phyloP scores from a whole-genome alignment of 2,329 filamentous ascomycete genomes.

The Alternaria atra region DNA sequence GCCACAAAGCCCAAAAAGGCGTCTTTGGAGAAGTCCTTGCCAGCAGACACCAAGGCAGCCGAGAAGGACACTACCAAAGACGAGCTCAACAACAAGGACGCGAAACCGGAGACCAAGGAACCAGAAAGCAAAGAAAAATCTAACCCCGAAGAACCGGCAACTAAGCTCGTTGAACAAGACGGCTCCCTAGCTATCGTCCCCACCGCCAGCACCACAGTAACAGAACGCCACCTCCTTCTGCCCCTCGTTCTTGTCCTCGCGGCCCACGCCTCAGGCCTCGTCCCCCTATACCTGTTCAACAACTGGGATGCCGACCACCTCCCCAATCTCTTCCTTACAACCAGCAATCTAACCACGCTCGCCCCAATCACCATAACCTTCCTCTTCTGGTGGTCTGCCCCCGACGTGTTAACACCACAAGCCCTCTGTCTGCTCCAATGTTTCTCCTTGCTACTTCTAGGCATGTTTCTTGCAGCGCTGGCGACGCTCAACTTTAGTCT shows the following conservation, averaged over 20 bases:
- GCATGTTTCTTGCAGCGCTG: constrained; percentile 89
- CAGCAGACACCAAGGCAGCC: constrained; percentile 8
- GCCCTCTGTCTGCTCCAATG: constrained; percentile 84
- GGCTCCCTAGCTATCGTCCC: constrained; percentile 52
- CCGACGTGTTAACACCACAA: constrained; percentile 67
- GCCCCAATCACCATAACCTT: constrained; percentile 44
- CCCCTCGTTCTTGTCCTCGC: constrained; percentile 77
- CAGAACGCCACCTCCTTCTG: constrained; percentile 73
- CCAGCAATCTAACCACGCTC: constrained; percentile 45
- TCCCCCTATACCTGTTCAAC: constrained; percentile 90
- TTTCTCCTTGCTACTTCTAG: constrained; percentile 90
- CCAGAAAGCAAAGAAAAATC: constrained; percentile 47
- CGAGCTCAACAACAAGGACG: background rate
- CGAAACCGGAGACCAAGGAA: background rate
- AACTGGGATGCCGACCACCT: constrained; percentile 65
- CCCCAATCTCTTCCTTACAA: constrained; percentile 38
- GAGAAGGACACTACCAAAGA: background rate
- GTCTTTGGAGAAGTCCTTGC: constrained; percentile 67
- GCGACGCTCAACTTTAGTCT: constrained; percentile 97
- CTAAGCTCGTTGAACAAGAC: constrained; percentile 47
- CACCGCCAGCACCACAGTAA: constrained; percentile 48
- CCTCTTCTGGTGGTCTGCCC: constrained; percentile 27
- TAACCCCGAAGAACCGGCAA: constrained; percentile 11
- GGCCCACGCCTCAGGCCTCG: constrained; percentile 77
- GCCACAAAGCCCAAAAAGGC: constrained; percentile 28